These are phyloP conservation scores for Chimonanthus salicifolius DNA, from an alignment of 164 flowering plant species.

Conservation along the genomic window DNA sequence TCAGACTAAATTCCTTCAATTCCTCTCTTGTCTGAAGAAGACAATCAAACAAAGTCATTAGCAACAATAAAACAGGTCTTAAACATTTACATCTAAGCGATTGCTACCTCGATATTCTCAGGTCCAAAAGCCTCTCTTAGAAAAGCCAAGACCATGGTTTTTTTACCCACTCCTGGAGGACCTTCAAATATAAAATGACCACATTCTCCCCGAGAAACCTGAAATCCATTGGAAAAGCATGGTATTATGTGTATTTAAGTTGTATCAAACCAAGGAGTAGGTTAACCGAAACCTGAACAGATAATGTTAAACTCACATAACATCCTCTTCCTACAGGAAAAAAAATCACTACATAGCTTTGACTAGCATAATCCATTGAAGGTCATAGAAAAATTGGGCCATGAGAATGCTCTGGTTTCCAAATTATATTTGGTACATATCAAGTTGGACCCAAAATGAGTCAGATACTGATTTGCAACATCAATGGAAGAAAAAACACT, in stretches of 20 bases:
- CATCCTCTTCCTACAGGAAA: not conserved
- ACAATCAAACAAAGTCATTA: slow-evolving; percentile 1
- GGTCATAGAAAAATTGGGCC: no score
- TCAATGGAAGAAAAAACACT: no score
- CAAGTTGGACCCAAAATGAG: no score
- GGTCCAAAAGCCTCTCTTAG: slow-evolving; percentile 44
- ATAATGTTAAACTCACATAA: not conserved
- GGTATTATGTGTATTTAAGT: no score
- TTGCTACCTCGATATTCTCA: slow-evolving; percentile 38
- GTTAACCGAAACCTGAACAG: not conserved
- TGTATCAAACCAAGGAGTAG: not conserved
- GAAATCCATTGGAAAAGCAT: not conserved
- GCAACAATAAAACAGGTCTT: not conserved
- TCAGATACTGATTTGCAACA: no score
- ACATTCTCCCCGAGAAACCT: slow-evolving; percentile 34
- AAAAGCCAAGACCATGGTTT: slow-evolving; percentile 63
- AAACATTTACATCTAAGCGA: not conserved
- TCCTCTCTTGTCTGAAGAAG: slow-evolving; percentile 38
- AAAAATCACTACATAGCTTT: not conserved
- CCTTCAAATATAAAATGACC: slow-evolving; percentile 65
- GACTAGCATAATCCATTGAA: not conserved
- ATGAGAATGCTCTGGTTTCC: no score
- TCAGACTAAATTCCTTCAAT: slow-evolving; percentile 37
- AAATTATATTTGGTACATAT: no score
- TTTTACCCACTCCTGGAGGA: slow-evolving; percentile 64